phyloP scores from a whole-genome alignment of 202 grass and related monocot species.

The Carex arenaria region DNA sequence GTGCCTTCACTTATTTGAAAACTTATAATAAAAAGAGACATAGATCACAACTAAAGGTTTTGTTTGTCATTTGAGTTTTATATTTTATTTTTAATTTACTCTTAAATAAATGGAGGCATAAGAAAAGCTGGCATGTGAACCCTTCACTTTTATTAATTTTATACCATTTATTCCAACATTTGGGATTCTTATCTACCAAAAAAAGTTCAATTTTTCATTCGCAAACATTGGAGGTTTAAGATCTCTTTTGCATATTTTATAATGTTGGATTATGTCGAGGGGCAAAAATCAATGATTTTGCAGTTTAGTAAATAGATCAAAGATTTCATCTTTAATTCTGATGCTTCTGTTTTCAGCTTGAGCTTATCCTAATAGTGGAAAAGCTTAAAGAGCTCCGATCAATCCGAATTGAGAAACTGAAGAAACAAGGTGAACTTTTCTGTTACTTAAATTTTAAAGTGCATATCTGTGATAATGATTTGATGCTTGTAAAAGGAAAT shows the following conservation, averaged over 20 bases:
- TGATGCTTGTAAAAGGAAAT: neutral
- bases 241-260: neutral
- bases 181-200: neutral
- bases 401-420: slow-evolving; percentile 83
- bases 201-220: neutral
- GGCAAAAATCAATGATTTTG: neutral
- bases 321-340: neutral
- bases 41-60: neutral
- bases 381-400: slow-evolving; percentile 97
- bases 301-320: neutral
- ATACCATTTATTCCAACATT: neutral
- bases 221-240: neutral
- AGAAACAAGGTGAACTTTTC: slow-evolving; percentile 75
- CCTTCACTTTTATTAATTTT: neutral
- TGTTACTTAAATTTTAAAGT: neutral
- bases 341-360: slow-evolving; percentile 55
- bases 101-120: neutral
- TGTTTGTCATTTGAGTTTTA: neutral
- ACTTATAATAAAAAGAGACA: neutral
- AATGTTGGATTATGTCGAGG: neutral
- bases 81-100: neutral
- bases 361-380: slow-evolving; percentile 84
- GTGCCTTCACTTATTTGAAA: no score
- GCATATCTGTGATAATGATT: neutral
- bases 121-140: neutral